phyloP scores from a whole-genome alignment of 305 asterid species.

The Lippia alba region DNA sequence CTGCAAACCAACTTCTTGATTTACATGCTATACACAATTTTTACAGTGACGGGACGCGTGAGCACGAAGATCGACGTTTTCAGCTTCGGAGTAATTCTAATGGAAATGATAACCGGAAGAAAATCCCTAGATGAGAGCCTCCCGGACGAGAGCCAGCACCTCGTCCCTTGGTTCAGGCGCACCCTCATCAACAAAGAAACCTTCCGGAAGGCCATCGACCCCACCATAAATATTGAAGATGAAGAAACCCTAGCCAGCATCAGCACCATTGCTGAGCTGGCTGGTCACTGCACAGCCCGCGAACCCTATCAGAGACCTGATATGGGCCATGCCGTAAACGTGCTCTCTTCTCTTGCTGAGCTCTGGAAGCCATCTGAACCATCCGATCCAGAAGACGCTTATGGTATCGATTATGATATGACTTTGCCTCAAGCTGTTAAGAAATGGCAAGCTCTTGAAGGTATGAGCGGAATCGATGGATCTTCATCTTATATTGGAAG shows the following conservation, averaged over 20 bases:
- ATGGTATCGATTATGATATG: slow-evolving; percentile 90
- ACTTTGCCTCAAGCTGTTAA: slow-evolving; percentile 86
- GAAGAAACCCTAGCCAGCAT: slow-evolving; percentile 79
- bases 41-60: slow-evolving; percentile 89
- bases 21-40: slow-evolving; percentile 11
- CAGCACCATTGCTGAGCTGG: slow-evolving; percentile 79
- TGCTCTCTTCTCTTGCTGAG: slow-evolving; percentile 84
- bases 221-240: slow-evolving; percentile 50
- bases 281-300: slow-evolving; percentile 88
- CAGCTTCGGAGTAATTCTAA: slow-evolving; percentile 87
- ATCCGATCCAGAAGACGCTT: slow-evolving; percentile 74
- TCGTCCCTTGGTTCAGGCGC: slow-evolving; percentile 93
- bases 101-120: slow-evolving; percentile 93
- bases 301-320: slow-evolving; percentile 94
- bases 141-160: slow-evolving; percentile 84
- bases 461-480: slow-evolving; percentile 65
- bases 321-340: slow-evolving; percentile 92
- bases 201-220: slow-evolving; percentile 70
- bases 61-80: slow-evolving; percentile 92
- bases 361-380: slow-evolving; percentile 91
- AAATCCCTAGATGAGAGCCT: slow-evolving; percentile 74
- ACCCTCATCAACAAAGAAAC: slow-evolving; percentile 69
- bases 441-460: slow-evolving; percentile 96
- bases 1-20: neutral
- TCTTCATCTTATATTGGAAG: slow-evolving; percentile 69